Conservation (phyloP, 768 basidiomycete species). For the Boletus pseudo-olivaceus region DNA sequence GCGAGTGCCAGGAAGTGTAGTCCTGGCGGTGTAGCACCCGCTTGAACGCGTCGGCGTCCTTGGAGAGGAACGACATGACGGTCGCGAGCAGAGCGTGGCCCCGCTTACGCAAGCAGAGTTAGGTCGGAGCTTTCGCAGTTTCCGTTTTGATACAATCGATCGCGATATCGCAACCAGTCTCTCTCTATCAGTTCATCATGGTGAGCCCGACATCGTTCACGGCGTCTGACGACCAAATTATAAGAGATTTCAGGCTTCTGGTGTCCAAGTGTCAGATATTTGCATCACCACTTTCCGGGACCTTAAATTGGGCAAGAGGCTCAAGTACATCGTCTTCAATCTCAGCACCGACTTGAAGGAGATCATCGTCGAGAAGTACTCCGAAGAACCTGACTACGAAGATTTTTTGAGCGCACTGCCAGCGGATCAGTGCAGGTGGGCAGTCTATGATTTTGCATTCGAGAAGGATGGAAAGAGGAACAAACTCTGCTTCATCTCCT, state of each 20-base stretch:
- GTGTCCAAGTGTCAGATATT: constrained; percentile 46
- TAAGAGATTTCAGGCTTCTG: constrained; percentile 26
- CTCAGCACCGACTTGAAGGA: constrained; percentile 57
- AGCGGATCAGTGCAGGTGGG: constrained; percentile 73
- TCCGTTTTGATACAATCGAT: constrained; percentile 12
- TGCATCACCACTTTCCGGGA: constrained; percentile 38
- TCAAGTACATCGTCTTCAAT: constrained; percentile 83
- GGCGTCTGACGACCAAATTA: not conserved
- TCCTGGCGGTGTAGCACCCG: constrained; percentile 60
- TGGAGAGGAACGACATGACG: constrained; percentile 64
- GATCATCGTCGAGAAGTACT: constrained; percentile 74
- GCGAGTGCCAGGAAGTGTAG: constrained; percentile 79
- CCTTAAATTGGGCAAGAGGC: constrained; percentile 43
- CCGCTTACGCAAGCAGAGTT: constrained; percentile 26
- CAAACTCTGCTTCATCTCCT: constrained; percentile 83
- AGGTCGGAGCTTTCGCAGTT: constrained; percentile 22
- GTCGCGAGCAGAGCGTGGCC: not conserved
- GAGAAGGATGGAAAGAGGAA: constrained; percentile 75
- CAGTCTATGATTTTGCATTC: constrained; percentile 87
- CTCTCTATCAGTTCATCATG: constrained; percentile 28
- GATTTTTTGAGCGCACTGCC: constrained; percentile 74
- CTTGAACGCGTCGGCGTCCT: constrained; percentile 72
- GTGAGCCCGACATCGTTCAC: constrained; percentile 19
- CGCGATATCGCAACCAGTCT: constrained; percentile 23
- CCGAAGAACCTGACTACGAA: constrained; percentile 53